Percentiles rank a stretch among this genome's conserved stretches.
These are phyloP conservation scores for Ceratobasidium sp. DNA, from an alignment of 1,284 basidiomycete species.

Conservation along the genomic window DNA sequence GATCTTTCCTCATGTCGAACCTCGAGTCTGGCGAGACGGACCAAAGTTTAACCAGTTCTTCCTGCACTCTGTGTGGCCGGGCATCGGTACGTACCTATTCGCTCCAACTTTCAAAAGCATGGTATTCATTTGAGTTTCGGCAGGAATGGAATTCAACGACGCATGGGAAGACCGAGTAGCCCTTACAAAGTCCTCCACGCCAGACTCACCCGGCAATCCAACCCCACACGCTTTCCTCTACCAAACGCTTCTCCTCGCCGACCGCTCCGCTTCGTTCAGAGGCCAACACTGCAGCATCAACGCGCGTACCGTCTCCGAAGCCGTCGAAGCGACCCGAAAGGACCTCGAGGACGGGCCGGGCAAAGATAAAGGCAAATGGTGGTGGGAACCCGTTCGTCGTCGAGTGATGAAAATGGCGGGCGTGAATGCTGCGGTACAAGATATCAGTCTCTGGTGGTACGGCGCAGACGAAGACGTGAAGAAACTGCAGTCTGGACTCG, in stretches of 20 bases:
- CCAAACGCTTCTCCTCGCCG: conserved; percentile 38
- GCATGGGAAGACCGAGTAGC: conserved; percentile 39
- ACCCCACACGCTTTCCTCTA: conserved; percentile 37
- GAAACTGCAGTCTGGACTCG: not conserved
- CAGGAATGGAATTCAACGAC: conserved; percentile 38
- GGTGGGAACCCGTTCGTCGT: conserved; percentile 41
- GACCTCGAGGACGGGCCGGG: conserved; percentile 29
- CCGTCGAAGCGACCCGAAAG: conserved; percentile 35
- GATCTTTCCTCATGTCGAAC: conserved; percentile 36
- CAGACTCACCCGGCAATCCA: not conserved
- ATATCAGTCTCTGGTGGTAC: conserved; percentile 24
- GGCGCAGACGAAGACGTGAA: conserved; percentile 5
- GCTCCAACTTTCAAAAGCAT: not conserved
- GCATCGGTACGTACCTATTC: not conserved
- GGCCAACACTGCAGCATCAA: conserved; percentile 18
- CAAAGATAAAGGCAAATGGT: conserved; percentile 29
- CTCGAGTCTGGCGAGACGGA: conserved; percentile 36
- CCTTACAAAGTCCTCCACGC: conserved; percentile 27
- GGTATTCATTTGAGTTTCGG: not conserved
- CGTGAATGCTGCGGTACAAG: conserved; percentile 11
- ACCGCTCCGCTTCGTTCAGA: conserved; percentile 41
- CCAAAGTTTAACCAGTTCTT: conserved; percentile 38
- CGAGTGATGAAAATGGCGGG: conserved; percentile 39
- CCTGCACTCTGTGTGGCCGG: conserved; percentile 37
- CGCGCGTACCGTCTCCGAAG: conserved; percentile 40